Base-by-base conservation (phyloP, 805 yeast genomes). In the Suhomyces prunicola region DNA sequence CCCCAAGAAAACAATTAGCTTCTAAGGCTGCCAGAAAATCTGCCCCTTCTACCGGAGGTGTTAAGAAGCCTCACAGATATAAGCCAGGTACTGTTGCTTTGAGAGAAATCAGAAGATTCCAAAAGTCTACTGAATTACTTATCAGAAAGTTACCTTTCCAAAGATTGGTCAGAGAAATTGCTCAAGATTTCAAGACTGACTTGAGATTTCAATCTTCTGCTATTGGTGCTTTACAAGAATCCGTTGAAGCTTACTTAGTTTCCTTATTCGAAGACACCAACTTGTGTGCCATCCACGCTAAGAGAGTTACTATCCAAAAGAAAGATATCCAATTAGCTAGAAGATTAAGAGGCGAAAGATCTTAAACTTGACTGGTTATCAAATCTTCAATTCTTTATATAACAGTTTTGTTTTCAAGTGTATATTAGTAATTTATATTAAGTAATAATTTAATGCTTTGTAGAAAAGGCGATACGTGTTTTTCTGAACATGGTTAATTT, bases 231-330 rank as follows among this genome's bases (percentile, higher is more conserved):
- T 81, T 93, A 67, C 99, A 93, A 77, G 99, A 94, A 80, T 92
- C 98, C 59, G 97, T 93, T 58, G 99, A 93, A 82, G 97, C 97
- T 69, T 94, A 91, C 84, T 82, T 94, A 67, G 97, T 93, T 51
- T 90, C 97, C 56, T 78, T 93, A 69, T 94, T 93, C 65, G 98
- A 93, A 82, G 98, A 94, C 77, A 94, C 98, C 62, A 93, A 92
- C 82, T 84, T 93, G 81, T 94, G 97, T 80, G 97, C 98, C 61
- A 90, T 91, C 64, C 99, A 93, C 78, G 99, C 98, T 69, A 93
- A 94, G 86, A 88, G 99, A 80, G 98, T 93, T 65, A 93, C 99
- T 61, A 90, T 93, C 70, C 97, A 90, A 84, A 93, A 91, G 90
- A 92, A 92, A 81, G 99, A 93, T 77, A 90, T 93, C 74, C 97